Base-by-base conservation (phyloP, 805 yeast genomes). In the Ogataea glucozyma region DNA sequence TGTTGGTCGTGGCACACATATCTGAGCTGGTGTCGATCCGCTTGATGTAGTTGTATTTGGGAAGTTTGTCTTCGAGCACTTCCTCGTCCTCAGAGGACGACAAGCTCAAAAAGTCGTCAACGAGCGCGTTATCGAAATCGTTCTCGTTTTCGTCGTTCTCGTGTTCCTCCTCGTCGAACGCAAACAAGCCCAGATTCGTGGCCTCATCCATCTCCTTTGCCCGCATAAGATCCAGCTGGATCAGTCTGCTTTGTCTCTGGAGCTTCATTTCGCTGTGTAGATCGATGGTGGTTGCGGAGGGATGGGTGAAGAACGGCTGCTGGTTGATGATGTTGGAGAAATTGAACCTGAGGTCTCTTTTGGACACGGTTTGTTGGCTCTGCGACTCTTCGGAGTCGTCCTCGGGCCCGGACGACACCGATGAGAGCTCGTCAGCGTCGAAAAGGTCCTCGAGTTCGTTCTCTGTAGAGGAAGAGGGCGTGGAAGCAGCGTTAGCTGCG, bases 231-330 rank as follows among this genome's bases (percentile, higher is more conserved):
- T 56, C 64, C 26, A 61, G 37, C 35, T 61, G 60, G 11, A 61
- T 47, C 22, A 61, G 46, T 33, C 64, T 43, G 38, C 56, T 54
- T 33, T 61, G 65, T 35, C 64, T 56, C 43, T 60, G 64, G 13
- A 61, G 48, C 37, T 58, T 61, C 62, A 61, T 57, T 34, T 59
- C 61, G 23, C 55, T 47, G 41, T 55, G 49, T 3, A 57, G 24
- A 36, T 59, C 62, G 16, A 59, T 52, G 4, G 56, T 53, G 6
- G 43, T n/a, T 2, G 51, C 38, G 7, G 60, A 53, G 3, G 59
- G 58, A 38, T 57, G 59, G 11, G 61, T 51, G 29, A 52, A 43
- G 13, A 48, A 49, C 11, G 52, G 49, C 37, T 56, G 56, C 29
- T 56, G 58, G 19, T 57, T 52, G 17, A 58, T 41, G 31, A 57